phyloP scores from a whole-genome alignment of 179 eudicot genomes.

The Kewa caespitosa region DNA sequence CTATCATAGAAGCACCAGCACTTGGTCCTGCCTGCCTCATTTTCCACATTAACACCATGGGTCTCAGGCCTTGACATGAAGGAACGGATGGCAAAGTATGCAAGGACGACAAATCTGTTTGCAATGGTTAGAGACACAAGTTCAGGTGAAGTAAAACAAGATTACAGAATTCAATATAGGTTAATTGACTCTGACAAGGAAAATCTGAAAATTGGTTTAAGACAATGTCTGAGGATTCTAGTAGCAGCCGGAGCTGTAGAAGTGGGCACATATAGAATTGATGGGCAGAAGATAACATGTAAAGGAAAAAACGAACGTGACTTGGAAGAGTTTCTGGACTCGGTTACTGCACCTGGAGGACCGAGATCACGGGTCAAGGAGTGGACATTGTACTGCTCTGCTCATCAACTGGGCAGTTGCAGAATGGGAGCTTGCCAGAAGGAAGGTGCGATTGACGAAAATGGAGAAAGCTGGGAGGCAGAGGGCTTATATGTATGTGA shows the following conservation, averaged over 20 bases:
- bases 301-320: constrained; percentile 38
- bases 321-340: constrained; percentile 57
- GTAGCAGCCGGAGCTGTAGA: constrained; percentile 65
- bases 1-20: constrained; percentile 45
- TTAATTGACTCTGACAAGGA: constrained; percentile 40
- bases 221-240: constrained; percentile 47
- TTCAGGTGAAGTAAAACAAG: constrained; percentile 48
- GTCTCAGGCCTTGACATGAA: constrained; percentile 55
- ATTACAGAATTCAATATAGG: constrained; percentile 38
- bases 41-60: constrained; percentile 49
- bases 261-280: constrained; percentile 63
- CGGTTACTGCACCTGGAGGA: constrained; percentile 43
- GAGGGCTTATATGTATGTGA: constrained; percentile 63
- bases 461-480: constrained; percentile 74
- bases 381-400: constrained; percentile 54
- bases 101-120: constrained; percentile 51
- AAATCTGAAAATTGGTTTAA: constrained; percentile 48
- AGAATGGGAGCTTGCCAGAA: constrained; percentile 56
- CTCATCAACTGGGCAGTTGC: constrained; percentile 82
- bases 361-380: constrained; percentile 43
- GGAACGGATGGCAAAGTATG: constrained; percentile 43
- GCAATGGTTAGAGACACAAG: constrained; percentile 52
- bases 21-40: constrained; percentile 50
- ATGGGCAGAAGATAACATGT: constrained; percentile 54
- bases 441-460: constrained; percentile 62